These are phyloP conservation scores for Calophaca sinica DNA, from an alignment of 306 rosid species.

Conservation along the genomic window DNA sequence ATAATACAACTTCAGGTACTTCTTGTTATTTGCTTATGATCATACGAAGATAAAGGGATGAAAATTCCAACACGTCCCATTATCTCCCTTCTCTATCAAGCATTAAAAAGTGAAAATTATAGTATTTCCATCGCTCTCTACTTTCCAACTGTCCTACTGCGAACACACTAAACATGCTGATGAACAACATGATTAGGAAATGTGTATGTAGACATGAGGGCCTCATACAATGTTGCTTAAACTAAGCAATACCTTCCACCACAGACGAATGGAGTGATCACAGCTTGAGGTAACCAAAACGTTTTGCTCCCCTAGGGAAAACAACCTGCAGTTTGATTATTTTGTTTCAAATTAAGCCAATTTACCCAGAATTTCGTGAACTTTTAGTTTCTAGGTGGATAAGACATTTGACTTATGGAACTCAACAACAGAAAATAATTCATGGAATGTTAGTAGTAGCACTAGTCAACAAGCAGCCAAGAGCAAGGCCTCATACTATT, in stretches of 20 bases:
- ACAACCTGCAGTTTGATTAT: constrained; percentile 66
- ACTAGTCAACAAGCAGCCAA: constrained; percentile 11
- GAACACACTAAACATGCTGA: neutral
- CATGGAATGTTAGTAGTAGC: neutral
- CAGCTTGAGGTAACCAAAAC: constrained; percentile 83
- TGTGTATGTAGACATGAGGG: constrained; percentile 6
- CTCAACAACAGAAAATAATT: constrained; percentile 8
- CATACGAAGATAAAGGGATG: neutral
- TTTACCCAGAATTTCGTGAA: constrained; percentile 11
- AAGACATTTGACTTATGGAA: constrained; percentile 16
- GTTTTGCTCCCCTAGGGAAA: constrained; percentile 60
- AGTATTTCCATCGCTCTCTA: constrained; percentile 6
- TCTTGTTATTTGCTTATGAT: constrained; percentile 2
- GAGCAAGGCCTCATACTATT: constrained; percentile 7
- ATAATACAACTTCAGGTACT: constrained; percentile 6
- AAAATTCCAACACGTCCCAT: neutral
- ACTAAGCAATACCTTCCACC: constrained; percentile 75
- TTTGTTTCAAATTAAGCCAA: constrained; percentile 38
- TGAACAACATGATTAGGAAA: constrained; percentile 1
- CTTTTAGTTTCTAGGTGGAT: constrained; percentile 10
- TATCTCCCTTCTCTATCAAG: constrained; percentile 16
- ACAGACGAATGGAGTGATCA: constrained; percentile 81
- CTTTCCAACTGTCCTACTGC: constrained; percentile 20
- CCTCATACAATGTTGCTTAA: constrained; percentile 21
- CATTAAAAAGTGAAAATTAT: constrained; percentile 17